Base-by-base conservation (phyloP, 208 protist species). In the Leishmania turanica region DNA sequence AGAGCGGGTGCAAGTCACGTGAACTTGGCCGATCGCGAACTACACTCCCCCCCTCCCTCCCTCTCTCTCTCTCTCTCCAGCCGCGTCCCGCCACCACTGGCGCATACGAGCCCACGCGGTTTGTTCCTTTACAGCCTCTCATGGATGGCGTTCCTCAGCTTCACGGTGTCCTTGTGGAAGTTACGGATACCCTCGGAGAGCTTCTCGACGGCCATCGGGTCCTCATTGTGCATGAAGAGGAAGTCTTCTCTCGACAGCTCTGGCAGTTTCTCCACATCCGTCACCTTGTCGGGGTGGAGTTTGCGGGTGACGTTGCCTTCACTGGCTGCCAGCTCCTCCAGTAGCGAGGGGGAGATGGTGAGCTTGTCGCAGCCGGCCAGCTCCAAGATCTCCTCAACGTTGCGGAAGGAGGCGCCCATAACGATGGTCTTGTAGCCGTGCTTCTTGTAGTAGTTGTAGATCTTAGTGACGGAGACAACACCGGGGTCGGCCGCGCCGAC, bases 391-490 rank as follows among this genome's bases (percentile, higher is more conserved):
- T 99, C 97, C 17, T 84, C 91, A 34, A 83, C 94, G 84, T 96
- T 99, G 75, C 99, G 93, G 92, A 99, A 99, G 68, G 94, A 98
- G 11, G 99, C 99, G 64, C 98, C 99, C 99, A 99, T 99, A 71
- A 99, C 98, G 47, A 98, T 92, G 2, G 98, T 99, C 80, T 94
- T 93, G 93, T 99, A 99, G 31, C 97, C 97, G 92, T 98, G 91
- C 84, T 98, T 97, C 88, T 99, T 99, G 93, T 99, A 99, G 93
- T 99, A 99, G 88, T 99, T 96, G 92, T 98, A 99, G 85, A 99
- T 99, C 40, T 78, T 81, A 34, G 90, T 93, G 24, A 99, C 99
- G 60, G 93, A 97, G 47, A 98, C 13, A 8, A 99, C 99, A 72
- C 98, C 98, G 24, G 98, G 98, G 83, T 99, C 98, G 42, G 89